Base-by-base conservation (phyloP, 805 yeast species). In the Scheffersomyces coipomensis region DNA sequence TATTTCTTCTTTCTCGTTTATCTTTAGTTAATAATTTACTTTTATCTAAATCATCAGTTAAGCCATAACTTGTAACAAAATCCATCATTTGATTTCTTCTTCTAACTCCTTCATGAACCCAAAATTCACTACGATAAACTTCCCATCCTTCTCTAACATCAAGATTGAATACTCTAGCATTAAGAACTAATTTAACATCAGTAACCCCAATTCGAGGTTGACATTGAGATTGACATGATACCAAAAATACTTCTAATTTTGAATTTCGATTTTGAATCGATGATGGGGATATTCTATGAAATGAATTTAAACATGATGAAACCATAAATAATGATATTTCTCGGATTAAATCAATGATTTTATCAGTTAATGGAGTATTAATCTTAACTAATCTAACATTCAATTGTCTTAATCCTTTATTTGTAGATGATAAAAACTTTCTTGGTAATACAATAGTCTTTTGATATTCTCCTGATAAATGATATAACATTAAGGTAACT, bases 101-200 rank as follows among this genome's bases (percentile, higher is more conserved):
- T 48, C 88, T 73, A 2, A 79, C 77, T 1, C 88, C 86, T 57
- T 89, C 96, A 49, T 84, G 75, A 17, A 81, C 79, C 97, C 98
- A 93, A 56, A 89, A 93, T 58, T 90, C 97, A 49, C 86, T 87
- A 43, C 99, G 66, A 53, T 90, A 91, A 29, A 88, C 61, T 54
- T 91, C 99, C 98, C 99, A 91, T 8, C 88, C 90, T 58, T 90
- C 97, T 46, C 97, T 75, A 5, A 85, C 78, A 35, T 85, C 90
- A 0, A 93, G 81, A 43, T 79, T 79, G 62, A 91, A 93, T 1
- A 83, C 82, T 36, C 96, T 69, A 3, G 97, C 85, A 42, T 84
- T 83, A 39, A 93, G 68, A 8, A 88, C 85, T 7, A 93, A 58
- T 57, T 89, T 90, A 10, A 90, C 88, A 48, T 86, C 88, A 19